Evolutionary conservation across 768 basidiomycete species (phyloP), one percentile per base, ranked within the genome.

Genomic region (Megacollybia marginata): DNA sequence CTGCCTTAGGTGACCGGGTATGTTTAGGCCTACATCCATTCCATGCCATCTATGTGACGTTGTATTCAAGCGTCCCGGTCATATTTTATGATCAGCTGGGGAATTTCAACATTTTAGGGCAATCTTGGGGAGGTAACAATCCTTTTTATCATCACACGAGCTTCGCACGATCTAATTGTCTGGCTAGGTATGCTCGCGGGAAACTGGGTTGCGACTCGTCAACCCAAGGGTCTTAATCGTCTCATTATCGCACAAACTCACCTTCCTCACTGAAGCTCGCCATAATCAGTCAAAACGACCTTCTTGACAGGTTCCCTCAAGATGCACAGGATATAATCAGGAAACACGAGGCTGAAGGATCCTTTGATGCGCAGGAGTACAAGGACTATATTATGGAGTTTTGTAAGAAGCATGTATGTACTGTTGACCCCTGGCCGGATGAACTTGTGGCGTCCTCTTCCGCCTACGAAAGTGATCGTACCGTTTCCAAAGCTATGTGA

Each of bases 401-500:
- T n/a, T n/a, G n/a, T n/a, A n/a, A n/a, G n/a, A n/a, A n/a, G n/a
- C n/a, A n/a, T n/a, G n/a, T n/a, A n/a, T n/a, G n/a, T n/a, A n/a
- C n/a, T n/a, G n/a, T n/a, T n/a, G n/a, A n/a, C n/a, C n/a, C n/a
- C n/a, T n/a, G n/a, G n/a, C n/a, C n/a, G n/a, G n/a, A n/a, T n/a
- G n/a, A n/a, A n/a, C n/a, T n/a, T n/a, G n/a, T n/a, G n/a, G n/a
- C n/a, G n/a, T 51, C 66, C 31, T 62, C 76, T 44, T 62, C 51
- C 18, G 60, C 56, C 52, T 44, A 70, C 7, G 69, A 66, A 6
- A 63, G 69, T 36, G 78, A 80, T 48, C 64, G 71, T 4, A 80
- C 77, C 0, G 75, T 78, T 5, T 72, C 71, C 47, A 50, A 57
- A 35, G 72, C 72, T 2, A 76, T 80, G 78, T 76, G 42, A 40